Evolutionary conservation across 2,329 filamentous ascomycete genomes (phyloP), one percentile per base, ranked within the genome.

Genomic region (Drechslerella dactyloides): DNA sequence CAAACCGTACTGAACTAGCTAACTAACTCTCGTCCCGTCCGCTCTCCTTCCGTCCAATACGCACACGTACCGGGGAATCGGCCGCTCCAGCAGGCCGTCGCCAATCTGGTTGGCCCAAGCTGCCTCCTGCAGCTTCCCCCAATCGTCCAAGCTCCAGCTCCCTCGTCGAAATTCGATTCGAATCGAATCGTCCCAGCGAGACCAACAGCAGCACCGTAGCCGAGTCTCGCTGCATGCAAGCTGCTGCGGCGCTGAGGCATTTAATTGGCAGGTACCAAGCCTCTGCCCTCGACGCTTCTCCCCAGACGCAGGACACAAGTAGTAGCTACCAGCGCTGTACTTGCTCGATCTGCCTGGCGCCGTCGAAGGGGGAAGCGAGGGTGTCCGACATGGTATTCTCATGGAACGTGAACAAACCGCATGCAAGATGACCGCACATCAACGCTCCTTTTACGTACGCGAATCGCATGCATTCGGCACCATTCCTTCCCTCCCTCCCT

Each of bases 241-340:
- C 56, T 48, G 44, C 44, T 24, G 63, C 66, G 50, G 44, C 54
- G 60, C 68, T 72, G 68, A 72, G 68, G 68, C 68, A 72, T 72
- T 72, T 70, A 70, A 64, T 63, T 59, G 66, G 66, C 54, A 70
- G 44, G 44, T 48, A 19, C 44, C 44, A 19, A 48, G 23, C 21
- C 48, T n/a, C 42, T 15, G 42, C 4, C 42, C 42, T 46, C 42
- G 19, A n/a, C 15, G 42, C 19, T 46, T 46, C 15, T 3, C 42
- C 42, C 19, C n/a, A n/a, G n/a, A n/a, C 13, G 19, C 42, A 46
- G 4, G n/a, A n/a, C n/a, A n/a, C 42, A n/a, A 33, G 27, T 46
- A 46, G 42, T 13, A 33, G n/a, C 8, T 33, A n/a, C 13, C n/a
- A n/a, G n/a, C n/a, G n/a, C n/a, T n/a, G n/a, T 15, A 53, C 17